Conservation (phyloP, 2,329 filamentous ascomycete genomes). For the Botrytis fragariae region DNA sequence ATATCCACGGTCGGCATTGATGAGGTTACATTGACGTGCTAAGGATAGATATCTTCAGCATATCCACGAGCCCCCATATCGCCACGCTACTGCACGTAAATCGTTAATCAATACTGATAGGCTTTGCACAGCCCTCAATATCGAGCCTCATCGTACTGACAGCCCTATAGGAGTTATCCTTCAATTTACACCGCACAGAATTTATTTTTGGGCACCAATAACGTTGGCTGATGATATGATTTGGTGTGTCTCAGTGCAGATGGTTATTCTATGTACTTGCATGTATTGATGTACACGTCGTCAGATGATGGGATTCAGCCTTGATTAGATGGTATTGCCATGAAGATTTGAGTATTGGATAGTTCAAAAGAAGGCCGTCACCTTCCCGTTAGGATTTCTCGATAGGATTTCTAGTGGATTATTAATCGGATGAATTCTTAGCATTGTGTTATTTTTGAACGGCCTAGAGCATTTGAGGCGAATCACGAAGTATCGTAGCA, state of each 20-base stretch:
- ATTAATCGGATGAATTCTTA: neutral
- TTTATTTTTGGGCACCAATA: neutral
- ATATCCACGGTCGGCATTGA: neutral
- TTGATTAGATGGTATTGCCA: neutral
- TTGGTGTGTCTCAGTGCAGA: neutral
- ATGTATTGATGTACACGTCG: neutral
- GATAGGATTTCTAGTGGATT: neutral
- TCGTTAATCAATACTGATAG: neutral
- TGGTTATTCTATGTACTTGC: neutral
- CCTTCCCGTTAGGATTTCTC: neutral
- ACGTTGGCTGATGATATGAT: neutral
- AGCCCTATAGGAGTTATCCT: slow-evolving; percentile 11
- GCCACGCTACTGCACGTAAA: neutral
- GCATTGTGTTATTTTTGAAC: neutral
- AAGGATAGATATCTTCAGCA: neutral
- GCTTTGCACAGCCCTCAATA: slow-evolving; percentile 2
- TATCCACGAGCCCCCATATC: neutral
- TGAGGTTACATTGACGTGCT: neutral
- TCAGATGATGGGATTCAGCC: neutral
- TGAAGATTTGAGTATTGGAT: neutral
- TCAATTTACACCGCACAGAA: neutral
- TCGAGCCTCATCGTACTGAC: neutral
- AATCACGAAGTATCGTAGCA: neutral
- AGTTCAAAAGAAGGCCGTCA: neutral
- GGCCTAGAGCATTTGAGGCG: neutral